phyloP scores from a whole-genome alignment of 148 eudicot genomes.

The Camellia sinensis region DNA sequence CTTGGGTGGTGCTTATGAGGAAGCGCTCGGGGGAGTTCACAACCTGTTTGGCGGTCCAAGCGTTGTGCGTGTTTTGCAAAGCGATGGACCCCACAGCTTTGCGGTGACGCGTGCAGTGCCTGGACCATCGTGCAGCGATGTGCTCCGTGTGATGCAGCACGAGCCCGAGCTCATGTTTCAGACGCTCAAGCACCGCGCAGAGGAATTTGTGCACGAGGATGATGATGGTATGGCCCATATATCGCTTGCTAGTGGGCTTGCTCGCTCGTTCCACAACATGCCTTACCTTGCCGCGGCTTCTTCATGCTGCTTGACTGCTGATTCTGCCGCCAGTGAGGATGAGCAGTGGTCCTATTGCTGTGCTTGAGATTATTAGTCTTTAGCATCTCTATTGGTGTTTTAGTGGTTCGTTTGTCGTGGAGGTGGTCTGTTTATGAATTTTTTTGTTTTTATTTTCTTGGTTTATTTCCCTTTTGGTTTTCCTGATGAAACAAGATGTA shows the following conservation, averaged over 20 bases:
- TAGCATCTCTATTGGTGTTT: neutral
- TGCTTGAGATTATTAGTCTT: conserved; percentile 49
- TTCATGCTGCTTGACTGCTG: conserved; percentile 39
- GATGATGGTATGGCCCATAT: conserved; percentile 20
- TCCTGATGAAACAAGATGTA: conserved; percentile 31
- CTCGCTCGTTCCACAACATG: conserved; percentile 71
- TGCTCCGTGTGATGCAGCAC: conserved; percentile 85
- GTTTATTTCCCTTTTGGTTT: conserved; percentile 22
- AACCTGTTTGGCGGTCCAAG: conserved; percentile 94
- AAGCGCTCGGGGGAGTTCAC: conserved; percentile 90
- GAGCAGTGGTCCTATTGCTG: conserved; percentile 84
- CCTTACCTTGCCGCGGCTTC: conserved; percentile 57
- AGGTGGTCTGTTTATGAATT: conserved; percentile 47
- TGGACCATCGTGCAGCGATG: conserved; percentile 72
- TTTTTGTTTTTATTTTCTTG: conserved; percentile 20
- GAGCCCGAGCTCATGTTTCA: conserved; percentile 94
- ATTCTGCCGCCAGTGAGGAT: conserved; percentile 48
- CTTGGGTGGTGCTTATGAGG: conserved; percentile 96
- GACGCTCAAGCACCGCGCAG: conserved; percentile 74
- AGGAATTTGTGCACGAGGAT: conserved; percentile 50
- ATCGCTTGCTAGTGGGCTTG: conserved; percentile 44
- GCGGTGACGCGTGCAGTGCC: conserved; percentile 77
- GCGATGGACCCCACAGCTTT: conserved; percentile 82
- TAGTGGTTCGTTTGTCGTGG: conserved; percentile 34
- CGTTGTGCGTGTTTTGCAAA: conserved; percentile 74